Evolutionary conservation across 2,329 filamentous ascomycete genomes (phyloP), one percentile per base, ranked within the genome.

Genomic region (Trichoderma aggressivum): DNA sequence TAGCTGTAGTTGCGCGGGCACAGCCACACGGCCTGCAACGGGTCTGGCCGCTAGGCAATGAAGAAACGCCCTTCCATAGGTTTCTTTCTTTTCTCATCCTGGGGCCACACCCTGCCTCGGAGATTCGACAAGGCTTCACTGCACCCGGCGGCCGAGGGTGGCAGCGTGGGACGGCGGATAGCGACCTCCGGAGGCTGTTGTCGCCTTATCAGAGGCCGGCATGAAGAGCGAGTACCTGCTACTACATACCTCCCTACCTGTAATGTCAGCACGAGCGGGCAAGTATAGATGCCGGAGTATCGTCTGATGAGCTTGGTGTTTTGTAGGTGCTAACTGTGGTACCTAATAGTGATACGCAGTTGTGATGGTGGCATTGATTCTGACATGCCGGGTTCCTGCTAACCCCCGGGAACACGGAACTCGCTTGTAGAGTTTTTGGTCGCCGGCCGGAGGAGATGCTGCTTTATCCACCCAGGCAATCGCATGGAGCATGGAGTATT

Each of bases 1-100:
- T 56, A 14, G 21, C 34, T 50, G 55, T 18, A 43, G 47, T 34
- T 39, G 62, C 60, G 43, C 70, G 47, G 47, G 59, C 70, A 73
- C 73, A 74, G 73, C 72, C 71, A 74, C 73, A 69, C 73, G 71
- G 71, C 71, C 63, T 73, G 69, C 30, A 58, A 71, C 72, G 72
- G 73, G 70, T 56, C 70, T 68, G 69, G 71, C 73, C 72, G 72
- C 62, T 69, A 66, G 69, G 53, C 58, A 43, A 66, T 50, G 53
- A 60, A 67, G 70, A 39, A 61, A 58, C 70, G 56, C 63, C 63
- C 56, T 66, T 56, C 63, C 32, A 21, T 16, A 34, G 26, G 30
- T 47, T 30, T 34, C 32, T 61, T 43, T 26, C 26, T 62, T 43
- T 43, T 43, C 36, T 21, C 32, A 39, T 56, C 24, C n/a, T 43